Base-by-base conservation (phyloP, 352 stramenopile genomes). In the Globisporangium nodosum region DNA sequence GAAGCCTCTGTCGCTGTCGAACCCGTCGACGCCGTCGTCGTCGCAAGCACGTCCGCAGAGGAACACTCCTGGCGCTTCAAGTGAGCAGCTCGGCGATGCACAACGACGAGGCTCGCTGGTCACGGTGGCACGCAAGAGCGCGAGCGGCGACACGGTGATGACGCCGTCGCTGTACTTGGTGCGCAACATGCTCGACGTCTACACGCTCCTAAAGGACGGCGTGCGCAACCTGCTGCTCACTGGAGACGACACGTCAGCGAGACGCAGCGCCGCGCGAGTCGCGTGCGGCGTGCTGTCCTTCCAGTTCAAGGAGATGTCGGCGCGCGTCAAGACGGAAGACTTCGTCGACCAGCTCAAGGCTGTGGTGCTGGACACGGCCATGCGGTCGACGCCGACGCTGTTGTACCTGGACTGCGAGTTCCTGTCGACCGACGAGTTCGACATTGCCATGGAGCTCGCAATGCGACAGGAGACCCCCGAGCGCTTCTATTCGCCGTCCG, bases 381-480 rank as follows among this genome's bases (percentile, higher is more conserved):
- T 84, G 0, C 81, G 76, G 40, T 66, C 71, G 3, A 73, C 66
- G 2, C 68, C 85, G 45, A 85, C 73, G 0, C 53, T 88, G 33
- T 31, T 90, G 12, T 90, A 79, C 49, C 54, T 71, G 5, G 78
- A 85, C 13, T 82, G 75, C 16, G 76, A 87, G n/a, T 67, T 83
- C 31, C 50, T 90, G 3, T 60, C 60, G 7, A 4, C 13, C 1
- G 65, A 68, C 5, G 72, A 82, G n/a, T 56, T 72, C 3, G 60
- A 61, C 5, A 33, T 86, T 33, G 21, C 84, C 0, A 50, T 84
- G 30, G 65, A 85, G 30, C 53, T 85, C 5, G 58, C 86, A 35
- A 54, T 65, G 5, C 70, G 80, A 33, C 63, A 69, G 18, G 78
- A 87, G 45, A 18, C 86, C 1, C 76, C 78, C 5, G 40, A 49